Evolutionary conservation across 352 stramenopile species (phyloP), one percentile per base, ranked within the genome.

Genomic region (Pythium rhizo-oryzae): DNA sequence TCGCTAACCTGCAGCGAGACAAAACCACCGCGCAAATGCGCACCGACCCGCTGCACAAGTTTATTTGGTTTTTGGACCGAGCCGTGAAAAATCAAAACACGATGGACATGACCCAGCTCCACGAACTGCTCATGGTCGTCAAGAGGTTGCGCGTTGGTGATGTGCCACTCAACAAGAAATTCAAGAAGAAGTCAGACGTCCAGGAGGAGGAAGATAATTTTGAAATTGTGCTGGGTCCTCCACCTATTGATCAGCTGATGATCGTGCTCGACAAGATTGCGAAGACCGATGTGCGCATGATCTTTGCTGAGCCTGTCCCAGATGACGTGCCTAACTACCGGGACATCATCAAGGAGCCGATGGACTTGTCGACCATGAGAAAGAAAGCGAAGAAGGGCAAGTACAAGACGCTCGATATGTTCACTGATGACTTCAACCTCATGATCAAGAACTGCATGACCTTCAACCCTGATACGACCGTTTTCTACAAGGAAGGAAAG

Each of bases 401-500:
- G 71, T 94, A 95, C 72, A 91, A 91, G 73, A 90, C 81, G 28
- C 62, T 94, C 23, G 85, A 93, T n/a, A 71, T 79, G 30, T 93
- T 96, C 72, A 76, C 75, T 5, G 73, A 85, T 1, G 89, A 96
- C 44, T 93, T 96, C 65, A 85, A 90, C 53, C 73, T 94, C 21
- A 96, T 96, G 81, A 94, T 94, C 64, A 81, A 85, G 39, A 96
- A 96, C 66, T 96, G 89, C 56, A 81, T 94, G 71, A 87, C 84
- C 7, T 96, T 94, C 68, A 96, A 96, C 56, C 80, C 86, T 2
- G 85, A 94, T 57, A 90, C 83, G 33, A 95, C 89, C 4, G 86
- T 96, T 19, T 96, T 94, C 64, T 93, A 93, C 71, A 96, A 95
- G 49, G 87, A 96, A 79, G 89, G 76, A 55, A 96, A 96, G 64